Evolutionary conservation across 2,329 filamentous ascomycete genomes (phyloP), one percentile per base, ranked within the genome.

Genomic region (Neofusicoccum sp.): DNA sequence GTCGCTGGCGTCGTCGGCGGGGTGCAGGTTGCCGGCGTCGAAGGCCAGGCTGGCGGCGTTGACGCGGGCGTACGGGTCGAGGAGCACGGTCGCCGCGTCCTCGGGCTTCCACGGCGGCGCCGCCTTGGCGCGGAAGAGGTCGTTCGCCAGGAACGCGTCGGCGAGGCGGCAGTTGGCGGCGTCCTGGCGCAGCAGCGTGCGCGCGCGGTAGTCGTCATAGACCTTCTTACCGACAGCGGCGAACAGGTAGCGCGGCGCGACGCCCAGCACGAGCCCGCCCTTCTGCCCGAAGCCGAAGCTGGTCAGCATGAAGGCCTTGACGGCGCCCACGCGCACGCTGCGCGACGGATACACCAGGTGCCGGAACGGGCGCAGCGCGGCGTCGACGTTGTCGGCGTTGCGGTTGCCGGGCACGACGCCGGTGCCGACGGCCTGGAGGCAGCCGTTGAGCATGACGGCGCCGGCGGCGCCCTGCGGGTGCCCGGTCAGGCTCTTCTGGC

Each of bases 251-350:
- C 65, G 69, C 0, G 77, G 72, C 8, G 71, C 64, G 0, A 79
- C 72, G 0, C 72, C 69, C 11, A 79, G 63, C 1, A 67, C 72
- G 54, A 76, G 68, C 0, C 69, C 76, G 4, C 76, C 75, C 62
- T 80, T 80, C 63, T 80, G 77, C 1, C 76, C 76, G 61, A 80
- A 80, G 0, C 77, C 78, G 57, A 80, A 80, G 1, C 72, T 76
- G 2, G 73, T 78, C 16, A 79, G 63, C 24, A 69, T 70, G 53
- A 75, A 73, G 1, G 77, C 76, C 34, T 74, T 75, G 4, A 76
- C 41, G 1, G 64, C 65, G 0, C 60, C 41, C 3, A 53, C 62
- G n/a, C 63, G 62, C 0, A 75, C 64, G 1, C 64, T 64, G 5
- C 65, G 38, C 48, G 63, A 66, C 0, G 74, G 75, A 53, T 73